Evolutionary conservation across 2,329 filamentous ascomycete species (phyloP).

Genomic region (Nemania abortiva): DNA sequence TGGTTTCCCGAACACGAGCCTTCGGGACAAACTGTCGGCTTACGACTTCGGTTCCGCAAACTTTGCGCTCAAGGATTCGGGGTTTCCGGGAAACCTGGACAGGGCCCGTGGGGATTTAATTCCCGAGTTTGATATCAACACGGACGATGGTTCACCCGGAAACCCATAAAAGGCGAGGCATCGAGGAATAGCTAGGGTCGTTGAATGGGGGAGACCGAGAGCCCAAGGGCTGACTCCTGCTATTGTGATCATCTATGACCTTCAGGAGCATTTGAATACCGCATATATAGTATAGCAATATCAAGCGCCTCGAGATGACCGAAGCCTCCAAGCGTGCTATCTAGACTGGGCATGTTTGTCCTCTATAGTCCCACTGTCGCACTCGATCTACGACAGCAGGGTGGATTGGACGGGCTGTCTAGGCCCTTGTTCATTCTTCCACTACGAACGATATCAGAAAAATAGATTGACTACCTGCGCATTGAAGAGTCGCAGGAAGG

Average conservation of each 20-base stretch:
- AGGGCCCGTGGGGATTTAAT: conserved; percentile 59
- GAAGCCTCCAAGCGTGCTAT: not conserved
- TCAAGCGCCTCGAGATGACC: not conserved
- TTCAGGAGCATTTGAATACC: conserved; percentile 14
- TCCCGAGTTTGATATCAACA: conserved; percentile 68
- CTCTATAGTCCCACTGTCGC: conserved; percentile 73
- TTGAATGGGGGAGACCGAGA: not conserved
- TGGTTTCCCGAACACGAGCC: conserved; percentile 45
- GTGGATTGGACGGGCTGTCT: conserved; percentile 77
- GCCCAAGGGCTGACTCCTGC: not conserved
- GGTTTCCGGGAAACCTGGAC: conserved; percentile 44
- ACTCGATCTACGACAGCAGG: conserved; percentile 69
- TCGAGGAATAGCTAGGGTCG: not conserved
- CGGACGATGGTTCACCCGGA: conserved; percentile 52
- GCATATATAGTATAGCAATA: conserved; percentile 2
- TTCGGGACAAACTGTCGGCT: conserved; percentile 46
- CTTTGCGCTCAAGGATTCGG: conserved; percentile 47
- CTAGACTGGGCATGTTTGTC: conserved; percentile 62
- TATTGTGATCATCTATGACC: not conserved
- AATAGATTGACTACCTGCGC: conserved; percentile 68
- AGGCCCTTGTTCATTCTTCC: conserved; percentile 73
- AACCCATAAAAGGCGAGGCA: conserved; percentile 37
- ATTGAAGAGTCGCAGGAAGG: conserved; percentile 68
- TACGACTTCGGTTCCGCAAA: conserved; percentile 48
- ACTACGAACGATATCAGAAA: conserved; percentile 64